A percentile compares a stretch with the other conserved stretches of the same genome.
Evolutionary conservation across 1,284 basidiomycete genomes (phyloP).

Genomic region (Agaricales sp.): DNA sequence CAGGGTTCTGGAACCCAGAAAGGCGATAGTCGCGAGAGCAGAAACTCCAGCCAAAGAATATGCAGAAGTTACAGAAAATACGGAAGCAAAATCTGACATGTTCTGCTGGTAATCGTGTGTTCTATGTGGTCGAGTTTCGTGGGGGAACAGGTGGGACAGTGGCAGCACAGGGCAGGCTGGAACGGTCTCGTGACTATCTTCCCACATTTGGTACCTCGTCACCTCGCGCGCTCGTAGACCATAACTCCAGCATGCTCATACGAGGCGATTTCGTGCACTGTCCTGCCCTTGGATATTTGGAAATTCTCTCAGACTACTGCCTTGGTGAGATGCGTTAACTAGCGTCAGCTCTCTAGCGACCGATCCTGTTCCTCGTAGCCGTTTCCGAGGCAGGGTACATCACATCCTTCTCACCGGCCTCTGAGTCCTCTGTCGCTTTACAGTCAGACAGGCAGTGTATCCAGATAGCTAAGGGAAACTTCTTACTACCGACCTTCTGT

Average conservation of each 20-base stretch:
- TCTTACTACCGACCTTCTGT: conserved; percentile 68
- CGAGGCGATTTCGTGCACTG: conserved; percentile 52
- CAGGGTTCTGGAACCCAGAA: conserved; percentile 35
- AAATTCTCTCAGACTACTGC: conserved; percentile 47
- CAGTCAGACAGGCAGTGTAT: too few species aligned
- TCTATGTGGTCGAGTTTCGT: too few species aligned
- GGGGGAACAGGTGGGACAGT: too few species aligned
- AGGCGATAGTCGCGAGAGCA: conserved; percentile 37
- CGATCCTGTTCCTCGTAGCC: conserved; percentile 21
- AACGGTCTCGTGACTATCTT: too few species aligned
- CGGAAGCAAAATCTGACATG: not conserved
- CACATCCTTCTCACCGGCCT: too few species aligned
- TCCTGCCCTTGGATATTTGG: conserved; percentile 34
- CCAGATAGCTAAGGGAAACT: conserved; percentile 40
- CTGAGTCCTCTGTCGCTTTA: too few species aligned
- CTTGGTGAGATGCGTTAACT: conserved; percentile 31
- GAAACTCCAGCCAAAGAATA: conserved; percentile 54
- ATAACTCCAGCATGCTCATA: conserved; percentile 14
- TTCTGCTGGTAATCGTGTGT: too few species aligned
- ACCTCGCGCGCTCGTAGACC: too few species aligned
- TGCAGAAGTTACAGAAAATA: conserved; percentile 54
- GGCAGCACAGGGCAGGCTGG: too few species aligned
- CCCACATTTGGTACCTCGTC: too few species aligned
- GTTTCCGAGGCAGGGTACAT: too few species aligned
- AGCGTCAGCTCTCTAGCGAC: conserved; percentile 2